These are phyloP conservation scores for Rehmannia glutinosa DNA, from an alignment of 257 asterid genomes.

Conservation along the genomic window DNA sequence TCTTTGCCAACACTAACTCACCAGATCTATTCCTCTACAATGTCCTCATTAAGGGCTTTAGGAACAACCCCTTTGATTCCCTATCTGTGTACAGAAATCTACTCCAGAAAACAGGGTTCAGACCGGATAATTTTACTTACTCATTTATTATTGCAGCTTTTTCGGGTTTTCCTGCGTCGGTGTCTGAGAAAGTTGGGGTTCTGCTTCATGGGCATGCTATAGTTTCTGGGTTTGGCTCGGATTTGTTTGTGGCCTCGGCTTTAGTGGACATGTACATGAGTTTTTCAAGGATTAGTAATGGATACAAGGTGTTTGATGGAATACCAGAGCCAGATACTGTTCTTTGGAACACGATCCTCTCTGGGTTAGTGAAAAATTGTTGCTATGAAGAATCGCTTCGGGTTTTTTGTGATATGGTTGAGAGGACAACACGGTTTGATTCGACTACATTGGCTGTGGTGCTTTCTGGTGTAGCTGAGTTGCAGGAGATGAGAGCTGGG, in stretches of 20 bases:
- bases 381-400: constrained; percentile 41
- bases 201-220: constrained; percentile 75
- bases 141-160: constrained; percentile 58
- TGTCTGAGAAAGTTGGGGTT: constrained; percentile 35
- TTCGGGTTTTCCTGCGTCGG: constrained; percentile 39
- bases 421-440: constrained; percentile 38
- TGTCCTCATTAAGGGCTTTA: constrained; percentile 70
- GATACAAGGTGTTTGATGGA: constrained; percentile 72
- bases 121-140: constrained; percentile 72
- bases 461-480: constrained; percentile 63
- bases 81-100: constrained; percentile 41
- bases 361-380: constrained; percentile 73
- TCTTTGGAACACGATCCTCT: constrained; percentile 76
- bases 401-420: constrained; percentile 43
- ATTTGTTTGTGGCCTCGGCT: constrained; percentile 84
- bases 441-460: constrained; percentile 72
- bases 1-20: constrained; percentile 35
- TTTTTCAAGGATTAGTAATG: constrained; percentile 39
- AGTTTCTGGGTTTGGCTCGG: constrained; percentile 56
- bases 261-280: constrained; percentile 52
- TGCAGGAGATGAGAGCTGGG: constrained; percentile 67
- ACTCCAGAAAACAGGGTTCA: constrained; percentile 34
- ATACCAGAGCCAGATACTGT: constrained; percentile 67
- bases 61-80: constrained; percentile 45
- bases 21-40: constrained; percentile 85